Conservation (phyloP, 2,329 filamentous ascomycete genomes). For the Colletotrichum sp. region DNA sequence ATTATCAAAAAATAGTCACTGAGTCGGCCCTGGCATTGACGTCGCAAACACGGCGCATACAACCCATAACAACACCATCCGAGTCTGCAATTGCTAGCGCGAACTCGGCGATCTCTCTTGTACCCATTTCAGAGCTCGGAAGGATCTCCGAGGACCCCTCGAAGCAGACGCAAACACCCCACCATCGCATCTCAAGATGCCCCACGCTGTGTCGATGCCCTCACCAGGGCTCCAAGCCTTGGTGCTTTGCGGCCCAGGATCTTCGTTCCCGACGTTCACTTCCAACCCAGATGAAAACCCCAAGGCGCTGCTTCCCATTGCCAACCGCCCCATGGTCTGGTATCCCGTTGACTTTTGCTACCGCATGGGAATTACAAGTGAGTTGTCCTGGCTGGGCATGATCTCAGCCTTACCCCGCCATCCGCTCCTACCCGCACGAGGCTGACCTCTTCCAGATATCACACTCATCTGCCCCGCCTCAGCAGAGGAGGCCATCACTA, state of each 20-base stretch:
- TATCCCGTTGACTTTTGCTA: slow-evolving; percentile 88
- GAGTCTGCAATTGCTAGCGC: not conserved
- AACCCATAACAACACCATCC: not conserved
- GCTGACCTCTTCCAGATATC: slow-evolving; percentile 54
- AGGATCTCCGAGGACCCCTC: not conserved
- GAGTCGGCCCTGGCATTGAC: not conserved
- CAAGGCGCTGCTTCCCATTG: slow-evolving; percentile 82
- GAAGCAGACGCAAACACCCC: slow-evolving; percentile 4
- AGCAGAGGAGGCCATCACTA: slow-evolving; percentile 69
- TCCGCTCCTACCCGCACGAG: not conserved
- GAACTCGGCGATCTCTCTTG: not conserved
- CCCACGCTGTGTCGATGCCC: slow-evolving; percentile 76
- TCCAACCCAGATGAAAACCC: slow-evolving; percentile 81
- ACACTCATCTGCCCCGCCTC: slow-evolving; percentile 69
- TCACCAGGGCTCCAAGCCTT: slow-evolving; percentile 81
- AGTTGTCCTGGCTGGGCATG: slow-evolving; percentile 29
- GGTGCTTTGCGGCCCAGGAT: slow-evolving; percentile 83
- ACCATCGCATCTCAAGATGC: slow-evolving; percentile 56
- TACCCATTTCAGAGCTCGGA: not conserved
- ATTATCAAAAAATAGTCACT: not conserved
- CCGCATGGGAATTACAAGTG: slow-evolving; percentile 78
- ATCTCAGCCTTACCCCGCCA: not conserved
- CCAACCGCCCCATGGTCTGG: slow-evolving; percentile 89
- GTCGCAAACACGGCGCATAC: not conserved
- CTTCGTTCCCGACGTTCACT: slow-evolving; percentile 83